These are phyloP conservation scores for Dictyostelium brefeldianum DNA, from an alignment of 78 protist genomes.

Conservation along the genomic window DNA sequence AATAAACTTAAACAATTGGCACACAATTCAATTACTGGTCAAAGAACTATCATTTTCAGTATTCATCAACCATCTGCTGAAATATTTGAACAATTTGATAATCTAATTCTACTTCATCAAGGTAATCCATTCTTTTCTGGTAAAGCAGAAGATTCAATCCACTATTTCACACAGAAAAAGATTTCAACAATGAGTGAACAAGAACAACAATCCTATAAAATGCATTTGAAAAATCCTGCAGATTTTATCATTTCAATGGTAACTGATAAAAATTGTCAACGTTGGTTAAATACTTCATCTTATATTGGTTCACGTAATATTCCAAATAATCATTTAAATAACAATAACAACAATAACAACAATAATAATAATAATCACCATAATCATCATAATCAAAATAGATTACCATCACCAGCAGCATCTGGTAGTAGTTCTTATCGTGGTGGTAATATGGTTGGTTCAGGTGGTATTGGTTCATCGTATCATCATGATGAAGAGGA, in stretches of 20 bases:
- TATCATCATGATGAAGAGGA: too few species aligned
- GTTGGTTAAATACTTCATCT: background rate
- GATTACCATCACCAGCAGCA: background rate
- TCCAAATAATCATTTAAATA: background rate
- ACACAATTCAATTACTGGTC: background rate
- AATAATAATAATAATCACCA: background rate
- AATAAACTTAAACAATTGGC: conserved; percentile 55
- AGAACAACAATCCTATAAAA: conserved; percentile 27
- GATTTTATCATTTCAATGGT: conserved; percentile 81
- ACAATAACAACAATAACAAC: background rate
- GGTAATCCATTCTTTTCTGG: conserved; percentile 80
- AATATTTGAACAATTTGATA: conserved; percentile 86
- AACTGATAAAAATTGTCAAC: conserved; percentile 27
- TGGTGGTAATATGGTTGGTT: too few species aligned
- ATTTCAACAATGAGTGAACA: conserved; percentile 13
- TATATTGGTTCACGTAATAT: background rate
- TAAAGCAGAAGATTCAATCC: conserved; percentile 29
- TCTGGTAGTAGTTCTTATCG: background rate
- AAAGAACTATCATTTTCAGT: conserved; percentile 76
- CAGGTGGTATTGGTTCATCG: too few species aligned
- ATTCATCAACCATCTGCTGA: conserved; percentile 94
- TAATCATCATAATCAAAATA: conserved; percentile 4
- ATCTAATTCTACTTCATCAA: conserved; percentile 79
- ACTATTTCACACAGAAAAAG: conserved; percentile 52
- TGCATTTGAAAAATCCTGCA: conserved; percentile 82